Conservation (phyloP, 1,139 yeast species). For the Hemisphaericaspora xylanilytica region DNA sequence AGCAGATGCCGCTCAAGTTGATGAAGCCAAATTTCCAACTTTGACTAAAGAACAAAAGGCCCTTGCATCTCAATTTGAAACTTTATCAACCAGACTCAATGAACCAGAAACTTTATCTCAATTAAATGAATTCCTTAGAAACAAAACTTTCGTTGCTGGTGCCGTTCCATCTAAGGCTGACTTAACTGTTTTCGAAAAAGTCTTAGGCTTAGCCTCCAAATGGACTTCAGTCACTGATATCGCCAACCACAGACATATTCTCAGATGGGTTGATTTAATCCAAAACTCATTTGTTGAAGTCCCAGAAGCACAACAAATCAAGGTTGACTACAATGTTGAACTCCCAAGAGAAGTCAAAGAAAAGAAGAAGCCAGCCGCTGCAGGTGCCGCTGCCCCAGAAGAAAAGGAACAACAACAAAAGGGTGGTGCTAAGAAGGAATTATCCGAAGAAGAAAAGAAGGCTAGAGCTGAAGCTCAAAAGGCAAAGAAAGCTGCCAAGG, state of each 20-base stretch:
- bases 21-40: slow-evolving; percentile 31
- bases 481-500: slow-evolving; percentile 75
- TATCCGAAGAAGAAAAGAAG: slow-evolving; percentile 60
- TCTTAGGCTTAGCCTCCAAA: slow-evolving; percentile 55
- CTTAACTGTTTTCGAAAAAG: slow-evolving; percentile 62
- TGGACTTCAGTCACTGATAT: slow-evolving; percentile 57
- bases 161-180: slow-evolving; percentile 65
- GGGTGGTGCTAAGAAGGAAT: slow-evolving; percentile 20
- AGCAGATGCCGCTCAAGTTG: slow-evolving; percentile 28
- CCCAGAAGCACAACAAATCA: slow-evolving; percentile 52
- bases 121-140: slow-evolving; percentile 68
- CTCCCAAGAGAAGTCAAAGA: slow-evolving; percentile 59
- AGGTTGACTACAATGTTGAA: slow-evolving; percentile 56
- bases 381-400: slow-evolving; percentile 8
- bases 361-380: slow-evolving; percentile 43
- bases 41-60: slow-evolving; percentile 58
- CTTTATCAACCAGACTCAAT: slow-evolving; percentile 59
- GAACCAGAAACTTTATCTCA: slow-evolving; percentile 55
- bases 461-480: slow-evolving; percentile 53
- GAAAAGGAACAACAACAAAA: slow-evolving; percentile 26
- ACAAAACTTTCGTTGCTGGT: slow-evolving; percentile 69
- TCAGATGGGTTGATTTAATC: slow-evolving; percentile 88
- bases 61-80: slow-evolving; percentile 76
- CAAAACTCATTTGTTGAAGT: slow-evolving; percentile 64
- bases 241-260: slow-evolving; percentile 67